Conservation (phyloP, 306 rosid genomes). For the Castanopsis chinensis region DNA sequence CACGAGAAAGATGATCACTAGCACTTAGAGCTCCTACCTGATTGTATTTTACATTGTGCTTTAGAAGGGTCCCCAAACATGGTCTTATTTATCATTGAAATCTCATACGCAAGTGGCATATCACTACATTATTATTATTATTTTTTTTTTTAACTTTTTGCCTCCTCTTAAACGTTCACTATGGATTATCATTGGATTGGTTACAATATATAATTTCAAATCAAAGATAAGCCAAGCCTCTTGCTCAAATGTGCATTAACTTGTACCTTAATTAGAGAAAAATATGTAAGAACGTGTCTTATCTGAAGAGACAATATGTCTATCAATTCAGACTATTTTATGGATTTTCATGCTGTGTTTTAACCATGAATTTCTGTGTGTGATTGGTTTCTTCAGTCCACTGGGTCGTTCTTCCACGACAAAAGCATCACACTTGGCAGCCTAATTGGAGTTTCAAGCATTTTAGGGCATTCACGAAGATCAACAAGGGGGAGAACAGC, state of each 20-base stretch:
- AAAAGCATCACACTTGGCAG: conserved; percentile 63
- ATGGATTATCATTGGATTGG: neutral
- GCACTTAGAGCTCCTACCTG: conserved; percentile 19
- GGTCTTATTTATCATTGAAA: conserved; percentile 24
- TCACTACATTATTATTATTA: too few species aligned
- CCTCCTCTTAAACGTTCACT: neutral
- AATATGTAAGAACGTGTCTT: neutral
- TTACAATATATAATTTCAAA: neutral
- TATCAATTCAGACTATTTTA: neutral
- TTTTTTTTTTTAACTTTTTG: neutral
- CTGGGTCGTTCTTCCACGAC: conserved; percentile 56
- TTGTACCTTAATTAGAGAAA: neutral
- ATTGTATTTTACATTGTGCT: conserved; percentile 27
- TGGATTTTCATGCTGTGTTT: neutral
- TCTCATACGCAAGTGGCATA: neutral
- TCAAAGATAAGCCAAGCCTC: neutral
- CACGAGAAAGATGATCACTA: neutral
- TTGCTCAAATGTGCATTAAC: neutral
- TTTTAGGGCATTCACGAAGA: conserved; percentile 54
- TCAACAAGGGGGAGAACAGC: conserved; percentile 41
- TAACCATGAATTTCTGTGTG: conserved; percentile 7
- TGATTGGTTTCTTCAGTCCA: conserved; percentile 39
- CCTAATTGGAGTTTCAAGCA: conserved; percentile 58
- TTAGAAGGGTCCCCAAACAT: conserved; percentile 32
- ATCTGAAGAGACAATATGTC: too few species aligned